Evolutionary conservation across 78 protist species (phyloP), one percentile per base, ranked within the genome.

Genomic region (Speleostelium caveatum): DNA sequence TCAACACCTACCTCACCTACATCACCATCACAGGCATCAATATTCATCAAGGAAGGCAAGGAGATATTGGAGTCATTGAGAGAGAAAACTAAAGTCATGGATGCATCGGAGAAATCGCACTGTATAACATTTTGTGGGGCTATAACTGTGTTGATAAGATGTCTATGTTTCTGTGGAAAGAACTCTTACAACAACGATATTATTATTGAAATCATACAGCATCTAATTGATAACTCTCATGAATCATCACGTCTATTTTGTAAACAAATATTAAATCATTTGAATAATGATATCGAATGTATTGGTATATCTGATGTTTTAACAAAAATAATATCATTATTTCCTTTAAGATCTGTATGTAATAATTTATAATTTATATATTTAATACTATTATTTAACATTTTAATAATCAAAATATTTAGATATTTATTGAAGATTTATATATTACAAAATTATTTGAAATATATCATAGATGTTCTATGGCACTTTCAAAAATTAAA

Each of bases 341-440:
- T 69, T 69, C 91, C 91, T 41, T 22, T 83, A 33, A 67, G 91
- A 69, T 83, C 91, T 53, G 91, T 83, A 83, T 5, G 79, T 69
- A 36, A 17, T n/a, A 16, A 1, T 1, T 0, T 16, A n/a, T 4
- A 19, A 7, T 17, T 60, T 21, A 19, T 7, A 30, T 30, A 60
- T 3, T 5, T 60, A 28, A 12, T 10, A n/a, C 24, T 14, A 30
- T 8, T 26, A 60, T 26, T 28, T 28, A 30, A 12, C 30, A 10
- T 30, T 30, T 30, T 60, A 14, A 19, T 60, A 28, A 60, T 30
- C 30, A 30, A 65, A 35, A 65, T 21, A 65, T 30, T 21, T 63
- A 80, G 91, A 83, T 83, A 42, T 69, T 83, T 45, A 59, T 83
- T 59, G 91, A 83, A 45, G 91, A 83, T 83, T 32, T 83, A 26